phyloP scores from a whole-genome alignment of 2,329 filamentous ascomycete species.

The Xylariaceae sp. region DNA sequence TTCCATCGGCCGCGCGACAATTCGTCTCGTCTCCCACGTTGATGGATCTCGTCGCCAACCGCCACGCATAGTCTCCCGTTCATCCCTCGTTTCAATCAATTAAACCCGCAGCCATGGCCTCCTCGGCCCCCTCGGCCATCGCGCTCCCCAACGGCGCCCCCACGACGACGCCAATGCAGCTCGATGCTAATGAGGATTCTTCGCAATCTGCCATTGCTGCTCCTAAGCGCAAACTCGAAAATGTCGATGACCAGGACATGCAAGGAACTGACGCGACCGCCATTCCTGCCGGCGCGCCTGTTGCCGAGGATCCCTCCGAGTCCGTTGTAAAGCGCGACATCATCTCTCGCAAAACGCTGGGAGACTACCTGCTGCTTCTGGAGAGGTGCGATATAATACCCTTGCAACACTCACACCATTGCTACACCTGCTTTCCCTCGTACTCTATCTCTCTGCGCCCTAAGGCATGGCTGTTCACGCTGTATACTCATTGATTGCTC shows the following conservation, averaged over 20 bases:
- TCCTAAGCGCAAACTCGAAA: conserved; percentile 34
- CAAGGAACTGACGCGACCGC: conserved; percentile 20
- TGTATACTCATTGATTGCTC: conserved; percentile 6
- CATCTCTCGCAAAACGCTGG: conserved; percentile 24
- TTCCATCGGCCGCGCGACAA: conserved; percentile 8
- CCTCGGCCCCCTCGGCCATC: conserved; percentile 31
- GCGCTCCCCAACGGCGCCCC: conserved; percentile 28
- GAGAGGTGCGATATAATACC: conserved; percentile 25
- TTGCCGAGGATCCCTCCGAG: neutral
- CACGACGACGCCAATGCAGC: conserved; percentile 22
- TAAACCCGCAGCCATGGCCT: conserved; percentile 26
- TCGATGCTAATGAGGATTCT: conserved; percentile 19
- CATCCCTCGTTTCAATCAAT: neutral
- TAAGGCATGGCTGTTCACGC: neutral
- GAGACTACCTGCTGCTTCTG: conserved; percentile 30
- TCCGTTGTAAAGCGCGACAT: conserved; percentile 17
- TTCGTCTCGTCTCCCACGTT: conserved; percentile 1
- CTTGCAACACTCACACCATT: conserved; percentile 1
- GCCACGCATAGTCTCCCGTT: neutral
- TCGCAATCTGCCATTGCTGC: conserved; percentile 26
- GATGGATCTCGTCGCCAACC: conserved; percentile 10
- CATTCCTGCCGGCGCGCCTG: conserved; percentile 5
- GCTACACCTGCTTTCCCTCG: neutral
- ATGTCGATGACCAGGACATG: conserved; percentile 22
- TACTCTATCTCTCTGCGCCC: neutral